Base-by-base conservation (phyloP, 1,284 basidiomycete species). In the Austroboletus niveus region DNA sequence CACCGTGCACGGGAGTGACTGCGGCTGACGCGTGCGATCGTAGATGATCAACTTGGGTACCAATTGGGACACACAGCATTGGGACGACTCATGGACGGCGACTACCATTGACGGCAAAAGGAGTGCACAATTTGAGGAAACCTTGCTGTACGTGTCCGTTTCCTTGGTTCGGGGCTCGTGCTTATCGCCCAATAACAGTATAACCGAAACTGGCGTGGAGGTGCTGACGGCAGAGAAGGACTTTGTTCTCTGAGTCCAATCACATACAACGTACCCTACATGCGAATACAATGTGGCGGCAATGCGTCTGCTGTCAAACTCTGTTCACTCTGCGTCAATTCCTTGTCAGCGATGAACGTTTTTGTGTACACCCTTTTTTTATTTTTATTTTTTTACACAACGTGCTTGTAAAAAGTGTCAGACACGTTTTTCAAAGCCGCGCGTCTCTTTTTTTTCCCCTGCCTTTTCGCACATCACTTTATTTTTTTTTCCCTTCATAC, bases 81-180 rank as follows among this genome's bases (percentile, higher is more conserved):
- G 91, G 91, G 86, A 87, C 24, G 90, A 93, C 68, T 85, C 92
- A 63, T 98, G 95, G 95, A 98, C 94, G 3, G 93, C 94, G 1
- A 91, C 90, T 17, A 98, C 95, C 3, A 70, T 79, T 3, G 94
- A 98, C 70, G 95, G 94, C 30, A 88, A 89, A 67, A 78, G 80
- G 55, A 94, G 89, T 57, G 95, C 95, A 6, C 95, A 98, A 64
- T 98, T 97, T 64, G 95, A 98, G 70, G 95, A 98, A 63, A 97
- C 94, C 1, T 73, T 91, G 39, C 70, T 98, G 88, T 94, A 62
- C 64, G 89, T 78, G 45, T 44, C 44, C 38, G 31, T 47, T 48
- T 30, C 31, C 41, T 35, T 54, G 40, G 42, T 11, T 45, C 10
- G 11, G 45, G 27, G 8, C 32, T 53, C 43, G 22, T 45, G 53